These are phyloP conservation scores for Aspergillus egyptiacus DNA, from an alignment of 495 filamentous ascomycete genomes.

Conservation along the genomic window DNA sequence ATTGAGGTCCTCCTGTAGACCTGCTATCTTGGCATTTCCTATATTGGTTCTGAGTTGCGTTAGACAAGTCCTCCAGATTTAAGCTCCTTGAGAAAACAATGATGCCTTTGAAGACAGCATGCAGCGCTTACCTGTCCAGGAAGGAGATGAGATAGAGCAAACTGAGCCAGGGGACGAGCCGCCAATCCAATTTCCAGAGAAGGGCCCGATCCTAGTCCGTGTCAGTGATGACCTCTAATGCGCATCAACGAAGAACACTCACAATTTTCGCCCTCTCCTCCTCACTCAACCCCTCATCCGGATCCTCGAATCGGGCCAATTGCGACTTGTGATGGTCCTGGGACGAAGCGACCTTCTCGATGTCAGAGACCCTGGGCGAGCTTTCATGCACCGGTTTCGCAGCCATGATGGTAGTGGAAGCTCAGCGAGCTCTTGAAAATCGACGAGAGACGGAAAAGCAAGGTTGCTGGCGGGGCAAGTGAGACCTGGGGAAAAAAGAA, in stretches of 20 bases:
- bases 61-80: conserved; percentile 16
- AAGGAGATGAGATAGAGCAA: conserved; percentile 82
- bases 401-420: conserved; percentile 10
- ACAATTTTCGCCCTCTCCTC: conserved; percentile 65
- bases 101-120: no score
- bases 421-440: background rate
- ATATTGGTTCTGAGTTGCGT: conserved; percentile 56
- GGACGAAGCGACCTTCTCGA: conserved; percentile 16
- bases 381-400: conserved; percentile 15
- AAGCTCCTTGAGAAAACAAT: background rate
- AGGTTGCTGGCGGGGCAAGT: background rate
- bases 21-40: conserved; percentile 82
- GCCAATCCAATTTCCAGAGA: conserved; percentile 63
- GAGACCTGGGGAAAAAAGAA: background rate
- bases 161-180: conserved; percentile 75
- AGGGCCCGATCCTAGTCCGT: conserved; percentile 55
- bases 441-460: background rate
- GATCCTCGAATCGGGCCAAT: conserved; percentile 44
- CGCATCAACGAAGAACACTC: conserved; percentile 21
- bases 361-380: conserved; percentile 16
- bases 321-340: conserved; percentile 7
- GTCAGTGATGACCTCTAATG: background rate
- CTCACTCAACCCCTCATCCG: conserved; percentile 60
- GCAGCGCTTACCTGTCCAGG: conserved; percentile 61
- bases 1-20: conserved; percentile 56